Percentiles rank a stretch among this genome's conserved stretches.
Conservation (phyloP, 108 stramenopile species). For the Chaetoceros muelleri region DNA sequence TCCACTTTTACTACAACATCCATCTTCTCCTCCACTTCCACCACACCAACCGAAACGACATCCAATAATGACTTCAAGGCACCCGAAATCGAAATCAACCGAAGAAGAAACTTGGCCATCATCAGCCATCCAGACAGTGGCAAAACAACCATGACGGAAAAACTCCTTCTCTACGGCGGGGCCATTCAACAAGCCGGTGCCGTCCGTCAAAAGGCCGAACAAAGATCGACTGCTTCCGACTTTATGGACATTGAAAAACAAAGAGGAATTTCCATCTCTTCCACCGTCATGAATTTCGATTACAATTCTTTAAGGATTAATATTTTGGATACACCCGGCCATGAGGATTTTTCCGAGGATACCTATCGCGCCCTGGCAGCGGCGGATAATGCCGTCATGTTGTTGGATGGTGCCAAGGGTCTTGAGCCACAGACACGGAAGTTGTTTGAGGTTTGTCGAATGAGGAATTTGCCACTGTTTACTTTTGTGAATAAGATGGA, state of each 20-base stretch:
- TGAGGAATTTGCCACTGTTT: slow-evolving; percentile 64
- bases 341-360: slow-evolving; percentile 92
- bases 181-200: slow-evolving; percentile 94
- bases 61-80: slow-evolving; percentile 14
- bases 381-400: slow-evolving; percentile 94
- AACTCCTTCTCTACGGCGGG: slow-evolving; percentile 83
- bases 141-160: slow-evolving; percentile 97
- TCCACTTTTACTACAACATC: background rate
- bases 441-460: slow-evolving; percentile 77
- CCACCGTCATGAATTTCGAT: slow-evolving; percentile 91
- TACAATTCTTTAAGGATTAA: slow-evolving; percentile 60
- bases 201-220: slow-evolving; percentile 85
- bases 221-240: slow-evolving; percentile 71
- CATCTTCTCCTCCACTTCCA: background rate
- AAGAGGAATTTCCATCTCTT: slow-evolving; percentile 87
- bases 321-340: slow-evolving; percentile 87
- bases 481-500: slow-evolving; percentile 97
- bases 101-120: slow-evolving; percentile 91
- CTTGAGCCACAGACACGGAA: slow-evolving; percentile 93
- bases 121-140: slow-evolving; percentile 95
- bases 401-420: slow-evolving; percentile 92
- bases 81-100: slow-evolving; percentile 54
- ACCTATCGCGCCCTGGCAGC: slow-evolving; percentile 92
- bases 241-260: slow-evolving; percentile 95
- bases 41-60: background rate